These are phyloP conservation scores for Blastosporella zonata DNA, from an alignment of 1,284 basidiomycete genomes.

Conservation along the genomic window DNA sequence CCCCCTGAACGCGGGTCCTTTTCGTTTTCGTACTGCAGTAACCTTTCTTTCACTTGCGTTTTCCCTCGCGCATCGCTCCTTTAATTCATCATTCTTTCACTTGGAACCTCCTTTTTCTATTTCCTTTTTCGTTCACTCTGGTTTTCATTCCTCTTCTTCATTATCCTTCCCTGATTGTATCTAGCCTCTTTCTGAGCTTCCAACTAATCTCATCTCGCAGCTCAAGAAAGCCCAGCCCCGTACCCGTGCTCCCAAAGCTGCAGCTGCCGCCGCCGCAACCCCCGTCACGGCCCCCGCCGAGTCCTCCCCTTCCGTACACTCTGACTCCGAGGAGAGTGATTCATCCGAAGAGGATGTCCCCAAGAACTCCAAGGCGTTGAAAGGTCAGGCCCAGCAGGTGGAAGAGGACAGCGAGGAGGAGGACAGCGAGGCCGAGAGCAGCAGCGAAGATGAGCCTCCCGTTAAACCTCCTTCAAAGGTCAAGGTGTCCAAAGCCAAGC, in stretches of 20 bases:
- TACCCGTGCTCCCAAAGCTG: slow-evolving; percentile 11
- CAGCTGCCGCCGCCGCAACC: background rate
- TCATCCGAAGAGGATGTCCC: slow-evolving; percentile 10
- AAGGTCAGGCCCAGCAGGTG: background rate
- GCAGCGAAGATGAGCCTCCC: slow-evolving; percentile 23
- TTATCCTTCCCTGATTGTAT: background rate
- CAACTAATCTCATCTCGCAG: slow-evolving; percentile 7
- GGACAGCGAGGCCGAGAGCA: slow-evolving; percentile 12
- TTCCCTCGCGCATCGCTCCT: too few species aligned
- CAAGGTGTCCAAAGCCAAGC: slow-evolving; percentile 8
- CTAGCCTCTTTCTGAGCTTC: too few species aligned
- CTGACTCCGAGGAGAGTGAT: background rate
- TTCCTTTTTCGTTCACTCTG: background rate
- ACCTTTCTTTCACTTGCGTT: background rate
- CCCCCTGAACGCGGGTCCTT: too few species aligned
- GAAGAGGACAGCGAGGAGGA: slow-evolving; percentile 2
- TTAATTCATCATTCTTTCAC: background rate
- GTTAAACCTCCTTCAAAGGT: slow-evolving; percentile 22
- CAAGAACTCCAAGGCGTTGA: slow-evolving; percentile 1
- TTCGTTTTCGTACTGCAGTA: too few species aligned
- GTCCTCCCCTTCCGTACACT: slow-evolving; percentile 4
- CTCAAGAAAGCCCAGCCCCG: slow-evolving; percentile 19
- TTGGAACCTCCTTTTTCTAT: background rate
- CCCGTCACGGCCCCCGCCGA: slow-evolving; percentile 7
- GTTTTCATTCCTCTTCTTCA: background rate